A percentile compares a stretch with the other conserved stretches of the same genome.
Conservation (phyloP, 805 yeast genomes). For the Lipomyces orientalis region DNA sequence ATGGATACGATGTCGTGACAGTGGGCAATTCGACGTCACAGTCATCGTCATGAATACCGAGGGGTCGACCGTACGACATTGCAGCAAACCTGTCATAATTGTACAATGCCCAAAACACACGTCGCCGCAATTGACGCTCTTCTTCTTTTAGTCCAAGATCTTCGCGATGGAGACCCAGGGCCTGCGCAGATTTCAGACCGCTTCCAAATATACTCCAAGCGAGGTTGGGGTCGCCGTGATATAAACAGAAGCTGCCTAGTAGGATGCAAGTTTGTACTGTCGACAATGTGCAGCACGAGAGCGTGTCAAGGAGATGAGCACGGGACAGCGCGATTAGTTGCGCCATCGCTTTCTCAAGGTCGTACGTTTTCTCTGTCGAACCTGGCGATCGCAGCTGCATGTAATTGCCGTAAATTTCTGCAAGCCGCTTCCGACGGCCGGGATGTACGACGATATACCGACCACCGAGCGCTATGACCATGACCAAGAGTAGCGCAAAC, state of each 20-base stretch:
- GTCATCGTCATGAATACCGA: conserved; percentile 16
- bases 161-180: conserved; percentile 26
- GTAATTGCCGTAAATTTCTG: conserved; percentile 10
- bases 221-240: conserved; percentile 24
- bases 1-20: conserved; percentile 6
- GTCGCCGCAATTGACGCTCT: conserved; percentile 17
- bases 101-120: conserved; percentile 32
- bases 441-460: conserved; percentile 21
- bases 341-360: conserved; percentile 17
- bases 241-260: conserved; percentile 17
- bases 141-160: not conserved
- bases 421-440: conserved; percentile 16
- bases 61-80: conserved; percentile 28
- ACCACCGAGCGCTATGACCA: conserved; percentile 22
- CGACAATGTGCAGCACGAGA: conserved; percentile 25
- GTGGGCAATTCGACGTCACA: conserved; percentile 27
- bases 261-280: conserved; percentile 30
- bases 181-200: conserved; percentile 24
- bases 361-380: conserved; percentile 2
- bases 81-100: conserved; percentile 24
- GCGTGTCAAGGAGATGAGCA: conserved; percentile 20
- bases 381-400: not conserved
- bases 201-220: conserved; percentile 28
- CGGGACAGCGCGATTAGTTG: conserved; percentile 21
- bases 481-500: conserved; percentile 13